These are phyloP conservation scores for Aspergillus bombycis DNA, from an alignment of 2,329 filamentous ascomycete species.

Conservation along the genomic window DNA sequence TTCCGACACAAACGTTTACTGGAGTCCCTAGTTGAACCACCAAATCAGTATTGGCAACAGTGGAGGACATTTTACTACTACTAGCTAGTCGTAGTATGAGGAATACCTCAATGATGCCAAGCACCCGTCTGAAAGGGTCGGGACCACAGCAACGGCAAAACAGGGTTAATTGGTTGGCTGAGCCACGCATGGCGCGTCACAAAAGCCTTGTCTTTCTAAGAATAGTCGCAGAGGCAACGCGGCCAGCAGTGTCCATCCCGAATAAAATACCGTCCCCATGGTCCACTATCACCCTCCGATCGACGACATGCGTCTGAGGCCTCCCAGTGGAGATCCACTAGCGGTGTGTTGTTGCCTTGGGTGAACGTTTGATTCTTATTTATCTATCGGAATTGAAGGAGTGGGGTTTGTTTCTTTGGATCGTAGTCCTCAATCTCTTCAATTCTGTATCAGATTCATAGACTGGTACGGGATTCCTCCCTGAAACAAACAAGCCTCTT, in stretches of 20 bases:
- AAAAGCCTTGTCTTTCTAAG: constrained; percentile 15
- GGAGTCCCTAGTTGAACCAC: background rate
- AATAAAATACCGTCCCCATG: background rate
- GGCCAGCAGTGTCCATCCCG: constrained; percentile 9
- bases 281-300: constrained; percentile 11
- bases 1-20: background rate
- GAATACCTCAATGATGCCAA: constrained; percentile 2
- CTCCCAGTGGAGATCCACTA: constrained; percentile 5
- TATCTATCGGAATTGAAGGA: background rate
- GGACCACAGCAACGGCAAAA: background rate
- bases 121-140: background rate
- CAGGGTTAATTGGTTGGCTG: constrained; percentile 2
- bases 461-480: background rate
- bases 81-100: too few relatives aligned
- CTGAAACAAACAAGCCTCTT: background rate
- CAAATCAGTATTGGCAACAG: too few relatives aligned
- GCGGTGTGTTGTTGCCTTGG: constrained; percentile 6
- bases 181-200: constrained; percentile 6
- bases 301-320: constrained; percentile 13
- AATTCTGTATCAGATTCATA: constrained; percentile 8
- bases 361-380: background rate
- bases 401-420: constrained; percentile 2
- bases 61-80: too few relatives aligned
- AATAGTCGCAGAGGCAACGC: constrained; percentile 21
- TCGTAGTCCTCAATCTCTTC: constrained; percentile 1